A percentile compares a stretch with the other conserved stretches of the same genome.
Conservation (phyloP, 495 filamentous ascomycete genomes). For the Hyphodiscus hymeniophilus region DNA sequence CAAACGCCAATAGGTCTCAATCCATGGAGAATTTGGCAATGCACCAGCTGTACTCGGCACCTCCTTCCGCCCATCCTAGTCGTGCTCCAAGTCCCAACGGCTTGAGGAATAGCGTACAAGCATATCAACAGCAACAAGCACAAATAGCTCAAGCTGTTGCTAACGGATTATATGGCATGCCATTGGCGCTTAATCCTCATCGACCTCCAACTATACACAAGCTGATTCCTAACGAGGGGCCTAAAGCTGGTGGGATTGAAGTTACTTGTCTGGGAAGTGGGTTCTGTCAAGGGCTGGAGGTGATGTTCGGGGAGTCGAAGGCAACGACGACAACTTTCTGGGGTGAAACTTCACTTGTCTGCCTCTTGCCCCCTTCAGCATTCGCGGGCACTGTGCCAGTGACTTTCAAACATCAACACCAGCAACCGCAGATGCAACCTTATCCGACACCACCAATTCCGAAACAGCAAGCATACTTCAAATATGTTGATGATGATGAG, state of each 20-base stretch:
- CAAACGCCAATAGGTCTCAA: conserved; percentile 39
- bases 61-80: conserved; percentile 52
- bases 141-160: conserved; percentile 32
- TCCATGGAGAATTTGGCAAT: conserved; percentile 49
- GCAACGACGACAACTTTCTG: conserved; percentile 79
- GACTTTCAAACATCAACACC: conserved; percentile 57
- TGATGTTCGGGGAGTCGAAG: conserved; percentile 73
- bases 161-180: conserved; percentile 28
- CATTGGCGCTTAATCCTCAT: conserved; percentile 25
- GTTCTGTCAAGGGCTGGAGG: conserved; percentile 72
- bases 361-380: conserved; percentile 66
- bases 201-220: conserved; percentile 59
- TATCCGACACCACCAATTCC: conserved; percentile 36
- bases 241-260: conserved; percentile 73
- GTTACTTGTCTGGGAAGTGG: conserved; percentile 74
- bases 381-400: conserved; percentile 65
- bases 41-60: conserved; percentile 55
- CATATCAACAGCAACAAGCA: conserved; percentile 30
- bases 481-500: conserved; percentile 73
- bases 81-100: conserved; percentile 40
- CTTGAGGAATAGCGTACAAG: conserved; percentile 34
- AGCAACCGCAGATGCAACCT: conserved; percentile 33
- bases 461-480: conserved; percentile 54
- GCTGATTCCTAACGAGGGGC: conserved; percentile 73
- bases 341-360: conserved; percentile 73